phyloP scores from a whole-genome alignment of 768 basidiomycete species.

The Boletus rubescentipes region DNA sequence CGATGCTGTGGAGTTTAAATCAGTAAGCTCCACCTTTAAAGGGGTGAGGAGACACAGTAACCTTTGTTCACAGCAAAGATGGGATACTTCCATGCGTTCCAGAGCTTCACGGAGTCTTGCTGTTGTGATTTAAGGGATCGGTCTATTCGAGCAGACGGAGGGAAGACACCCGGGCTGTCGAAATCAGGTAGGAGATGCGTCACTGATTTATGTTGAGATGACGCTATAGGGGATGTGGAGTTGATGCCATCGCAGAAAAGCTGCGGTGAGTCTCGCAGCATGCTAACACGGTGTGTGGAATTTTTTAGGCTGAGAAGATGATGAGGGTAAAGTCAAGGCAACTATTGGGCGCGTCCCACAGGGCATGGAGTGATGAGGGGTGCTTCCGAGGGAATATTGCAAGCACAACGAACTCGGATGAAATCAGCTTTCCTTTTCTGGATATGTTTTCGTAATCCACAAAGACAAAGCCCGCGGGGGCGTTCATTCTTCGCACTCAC shows the following conservation, averaged over 20 bases:
- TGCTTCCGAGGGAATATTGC: neutral
- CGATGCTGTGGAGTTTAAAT: conserved; percentile 20
- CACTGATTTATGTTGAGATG: conserved; percentile 18
- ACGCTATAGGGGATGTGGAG: conserved; percentile 14
- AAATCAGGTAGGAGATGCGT: conserved; percentile 47
- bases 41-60: conserved; percentile 24
- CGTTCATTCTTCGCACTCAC: conserved; percentile 1
- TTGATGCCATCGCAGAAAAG: conserved; percentile 15
- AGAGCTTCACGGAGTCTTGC: conserved; percentile 54
- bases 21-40: neutral
- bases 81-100: conserved; percentile 74
- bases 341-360: neutral
- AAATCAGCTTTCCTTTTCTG: conserved; percentile 18
- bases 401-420: no score
- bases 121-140: conserved; percentile 62
- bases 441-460: conserved; percentile 17
- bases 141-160: conserved; percentile 73
- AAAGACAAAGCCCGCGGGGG: neutral
- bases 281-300: conserved; percentile 3
- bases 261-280: conserved; percentile 27
- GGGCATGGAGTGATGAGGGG: neutral
- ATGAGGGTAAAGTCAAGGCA: neutral
- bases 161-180: conserved; percentile 64
- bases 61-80: conserved; percentile 68
- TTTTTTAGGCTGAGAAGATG: neutral